These are phyloP conservation scores for Caloboletus firmus DNA, from an alignment of 1,284 basidiomycete species.

Conservation along the genomic window DNA sequence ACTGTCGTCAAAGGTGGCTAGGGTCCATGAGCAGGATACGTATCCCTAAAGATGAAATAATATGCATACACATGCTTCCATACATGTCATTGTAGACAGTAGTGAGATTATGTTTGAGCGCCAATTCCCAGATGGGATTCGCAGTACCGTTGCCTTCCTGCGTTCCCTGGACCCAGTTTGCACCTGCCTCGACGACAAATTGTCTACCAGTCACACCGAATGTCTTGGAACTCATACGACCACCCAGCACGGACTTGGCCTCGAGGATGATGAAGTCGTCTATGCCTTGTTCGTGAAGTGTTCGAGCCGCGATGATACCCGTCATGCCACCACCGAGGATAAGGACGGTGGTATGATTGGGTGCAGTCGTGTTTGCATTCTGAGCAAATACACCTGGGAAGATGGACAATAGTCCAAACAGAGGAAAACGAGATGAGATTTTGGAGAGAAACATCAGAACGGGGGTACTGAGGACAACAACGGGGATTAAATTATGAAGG, in stretches of 20 bases:
- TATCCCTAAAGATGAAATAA: not conserved
- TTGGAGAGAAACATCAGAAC: conserved; percentile 6
- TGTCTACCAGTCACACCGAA: conserved; percentile 42
- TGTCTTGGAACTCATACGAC: conserved; percentile 50
- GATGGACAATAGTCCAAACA: conserved; percentile 3
- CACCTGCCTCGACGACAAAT: conserved; percentile 56
- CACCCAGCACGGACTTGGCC: conserved; percentile 58
- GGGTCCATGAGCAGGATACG: not conserved
- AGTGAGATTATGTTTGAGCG: conserved; percentile 54
- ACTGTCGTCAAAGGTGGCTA: conserved; percentile 12
- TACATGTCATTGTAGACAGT: conserved; percentile 47
- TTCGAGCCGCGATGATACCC: conserved; percentile 63
- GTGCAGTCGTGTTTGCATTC: not conserved
- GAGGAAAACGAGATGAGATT: not conserved
- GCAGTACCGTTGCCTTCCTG: conserved; percentile 47
- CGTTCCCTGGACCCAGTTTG: conserved; percentile 73
- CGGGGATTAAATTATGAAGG: not conserved
- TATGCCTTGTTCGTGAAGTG: conserved; percentile 54
- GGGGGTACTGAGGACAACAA: not conserved
- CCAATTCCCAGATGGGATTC: conserved; percentile 61
- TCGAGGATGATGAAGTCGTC: conserved; percentile 62
- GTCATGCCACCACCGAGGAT: conserved; percentile 65
- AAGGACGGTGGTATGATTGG: conserved; percentile 39
- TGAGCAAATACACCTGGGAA: not conserved
- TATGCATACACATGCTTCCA: conserved; percentile 43